These are phyloP conservation scores for Sungouiozyma ichnusensis DNA, from an alignment of 805 yeast species.

Conservation along the genomic window DNA sequence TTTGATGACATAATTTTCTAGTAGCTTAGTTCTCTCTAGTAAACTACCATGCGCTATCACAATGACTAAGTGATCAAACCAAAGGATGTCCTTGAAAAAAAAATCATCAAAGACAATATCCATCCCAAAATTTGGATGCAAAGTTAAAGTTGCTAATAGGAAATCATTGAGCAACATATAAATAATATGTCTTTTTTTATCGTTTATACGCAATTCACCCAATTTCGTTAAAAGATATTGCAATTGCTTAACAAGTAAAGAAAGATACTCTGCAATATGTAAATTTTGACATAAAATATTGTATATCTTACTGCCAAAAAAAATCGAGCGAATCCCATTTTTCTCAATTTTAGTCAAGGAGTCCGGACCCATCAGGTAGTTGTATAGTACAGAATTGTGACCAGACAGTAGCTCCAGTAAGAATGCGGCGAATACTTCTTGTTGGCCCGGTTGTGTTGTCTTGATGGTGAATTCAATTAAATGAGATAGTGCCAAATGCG, in stretches of 20 bases:
- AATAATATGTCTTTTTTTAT: neutral
- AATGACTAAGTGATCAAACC: constrained; percentile 7
- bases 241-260: constrained; percentile 16
- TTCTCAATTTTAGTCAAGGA: neutral
- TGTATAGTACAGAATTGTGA: constrained; percentile 7
- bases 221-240: constrained; percentile 6
- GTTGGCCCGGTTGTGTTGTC: constrained; percentile 4
- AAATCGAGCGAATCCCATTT: constrained; percentile 11
- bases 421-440: constrained; percentile 9
- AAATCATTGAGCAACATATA: constrained; percentile 6
- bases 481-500: constrained; percentile 15
- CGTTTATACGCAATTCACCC: neutral
- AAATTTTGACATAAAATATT: constrained; percentile 15
- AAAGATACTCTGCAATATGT: constrained; percentile 15
- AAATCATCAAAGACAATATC: constrained; percentile 13
- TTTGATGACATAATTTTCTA: constrained; percentile 11
- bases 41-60: constrained; percentile 7
- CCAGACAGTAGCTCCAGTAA: constrained; percentile 8
- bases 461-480: constrained; percentile 8
- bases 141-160: constrained; percentile 8
- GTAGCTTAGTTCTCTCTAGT: constrained; percentile 12
- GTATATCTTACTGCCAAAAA: constrained; percentile 28
- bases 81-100: constrained; percentile 5
- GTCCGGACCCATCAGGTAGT: constrained; percentile 6
- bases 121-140: constrained; percentile 12